A percentile compares a stretch with the other conserved stretches of the same genome.
These are phyloP conservation scores for Parietaria judaica DNA, from an alignment of 306 rosid species.

Conservation along the genomic window DNA sequence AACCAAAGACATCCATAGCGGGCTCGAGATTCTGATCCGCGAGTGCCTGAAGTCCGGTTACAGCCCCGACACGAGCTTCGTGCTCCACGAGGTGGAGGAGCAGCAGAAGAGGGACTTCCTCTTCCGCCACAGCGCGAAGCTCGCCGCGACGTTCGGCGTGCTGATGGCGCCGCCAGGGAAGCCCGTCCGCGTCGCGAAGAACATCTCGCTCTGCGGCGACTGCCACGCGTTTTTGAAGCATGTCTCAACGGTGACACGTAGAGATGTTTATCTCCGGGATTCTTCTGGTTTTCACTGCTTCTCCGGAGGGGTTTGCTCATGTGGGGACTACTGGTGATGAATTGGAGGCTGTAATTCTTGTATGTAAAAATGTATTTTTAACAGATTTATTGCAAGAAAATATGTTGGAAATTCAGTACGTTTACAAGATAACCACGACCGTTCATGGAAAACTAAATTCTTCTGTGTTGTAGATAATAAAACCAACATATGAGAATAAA, in stretches of 20 bases:
- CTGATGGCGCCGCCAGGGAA: constrained; percentile 52
- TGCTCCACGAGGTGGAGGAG: constrained; percentile 87
- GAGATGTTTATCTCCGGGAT: constrained; percentile 60
- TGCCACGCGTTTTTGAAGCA: constrained; percentile 72
- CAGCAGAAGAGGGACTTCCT: constrained; percentile 59
- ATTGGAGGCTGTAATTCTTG: neutral
- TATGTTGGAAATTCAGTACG: too few relatives aligned
- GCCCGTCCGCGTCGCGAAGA: constrained; percentile 66
- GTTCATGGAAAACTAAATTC: too few relatives aligned
- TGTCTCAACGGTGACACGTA: constrained; percentile 54
- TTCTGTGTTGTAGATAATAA: too few relatives aligned
- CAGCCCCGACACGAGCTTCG: constrained; percentile 67
- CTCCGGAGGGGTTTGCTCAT: constrained; percentile 67
- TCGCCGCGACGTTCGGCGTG: constrained; percentile 68
- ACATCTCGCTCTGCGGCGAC: constrained; percentile 75
- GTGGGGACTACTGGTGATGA: constrained; percentile 66
- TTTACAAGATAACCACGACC: too few relatives aligned
- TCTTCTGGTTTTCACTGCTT: constrained; percentile 81
- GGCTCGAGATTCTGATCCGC: constrained; percentile 60
- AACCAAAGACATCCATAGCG: constrained; percentile 65
- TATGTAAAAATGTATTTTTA: constrained; percentile 2
- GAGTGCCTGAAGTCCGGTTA: constrained; percentile 80
- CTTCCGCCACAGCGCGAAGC: constrained; percentile 62
- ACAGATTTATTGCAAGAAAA: too few relatives aligned
- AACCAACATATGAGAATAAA: too few relatives aligned